Percentiles rank a stretch among this genome's conserved stretches.
Conservation (phyloP, 768 basidiomycete genomes). For the Epithele typhae region DNA sequence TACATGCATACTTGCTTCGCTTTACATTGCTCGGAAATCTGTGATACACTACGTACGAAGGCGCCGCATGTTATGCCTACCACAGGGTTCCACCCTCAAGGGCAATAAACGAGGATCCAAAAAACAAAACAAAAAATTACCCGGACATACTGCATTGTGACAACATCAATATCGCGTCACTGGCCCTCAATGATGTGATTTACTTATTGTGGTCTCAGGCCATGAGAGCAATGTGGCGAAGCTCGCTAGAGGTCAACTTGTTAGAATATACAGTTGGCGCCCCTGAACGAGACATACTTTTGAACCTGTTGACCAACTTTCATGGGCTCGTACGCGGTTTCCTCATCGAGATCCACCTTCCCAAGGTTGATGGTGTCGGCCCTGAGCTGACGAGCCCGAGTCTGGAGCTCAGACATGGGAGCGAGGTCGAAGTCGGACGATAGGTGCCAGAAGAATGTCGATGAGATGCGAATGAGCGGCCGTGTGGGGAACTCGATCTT, state of each 20-base stretch:
- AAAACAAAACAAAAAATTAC: too few species aligned
- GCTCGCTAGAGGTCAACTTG: constrained; percentile 65
- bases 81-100: too few species aligned
- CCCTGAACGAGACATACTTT: constrained; percentile 43
- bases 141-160: too few species aligned
- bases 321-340: constrained; percentile 58
- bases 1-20: too few species aligned
- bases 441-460: constrained; percentile 95
- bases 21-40: too few species aligned
- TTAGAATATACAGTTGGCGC: constrained; percentile 2
- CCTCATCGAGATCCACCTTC: constrained; percentile 36
- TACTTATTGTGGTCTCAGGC: constrained; percentile 35
- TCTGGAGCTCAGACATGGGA: constrained; percentile 52
- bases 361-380: constrained; percentile 36
- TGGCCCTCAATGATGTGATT: too few species aligned
- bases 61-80: too few species aligned
- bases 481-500: constrained; percentile 59
- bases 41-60: too few species aligned
- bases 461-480: constrained; percentile 93
- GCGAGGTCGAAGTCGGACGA: constrained; percentile 79
- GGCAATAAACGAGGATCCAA: too few species aligned
- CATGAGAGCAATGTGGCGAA: constrained; percentile 80
- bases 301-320: constrained; percentile 89
- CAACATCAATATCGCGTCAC: too few species aligned
- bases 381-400: constrained; percentile 42